phyloP scores from a whole-genome alignment of 306 rosid genomes.

The Senna tora region DNA sequence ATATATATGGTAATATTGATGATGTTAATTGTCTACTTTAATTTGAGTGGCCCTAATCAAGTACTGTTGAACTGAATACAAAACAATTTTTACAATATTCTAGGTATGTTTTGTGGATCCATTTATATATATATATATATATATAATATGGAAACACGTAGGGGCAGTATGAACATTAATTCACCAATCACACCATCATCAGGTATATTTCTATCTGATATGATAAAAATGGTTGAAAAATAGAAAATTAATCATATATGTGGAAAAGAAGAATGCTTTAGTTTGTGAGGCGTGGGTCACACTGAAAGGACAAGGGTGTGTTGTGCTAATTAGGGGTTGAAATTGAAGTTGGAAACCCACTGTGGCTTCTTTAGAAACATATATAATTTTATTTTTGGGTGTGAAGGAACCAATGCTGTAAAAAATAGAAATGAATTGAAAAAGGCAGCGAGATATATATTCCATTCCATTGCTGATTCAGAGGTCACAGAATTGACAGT shows the following conservation, averaged over 20 bases:
- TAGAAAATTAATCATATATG: not conserved
- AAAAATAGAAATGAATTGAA: slow-evolving; percentile 34
- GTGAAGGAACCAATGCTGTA: not conserved
- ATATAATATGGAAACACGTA: no score
- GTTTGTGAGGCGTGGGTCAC: slow-evolving; percentile 12
- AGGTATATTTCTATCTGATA: not conserved
- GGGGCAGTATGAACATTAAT: no score
- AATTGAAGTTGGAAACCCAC: slow-evolving; percentile 2
- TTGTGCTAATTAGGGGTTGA: slow-evolving; percentile 6
- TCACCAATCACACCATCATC: no score
- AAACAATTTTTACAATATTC: no score
- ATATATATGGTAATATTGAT: no score
- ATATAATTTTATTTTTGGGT: not conserved
- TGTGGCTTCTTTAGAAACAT: not conserved
- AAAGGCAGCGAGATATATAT: slow-evolving; percentile 7
- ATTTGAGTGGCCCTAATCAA: not conserved
- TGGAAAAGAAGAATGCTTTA: not conserved
- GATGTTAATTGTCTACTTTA: not conserved
- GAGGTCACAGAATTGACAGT: slow-evolving; percentile 33
- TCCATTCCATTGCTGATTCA: slow-evolving; percentile 13
- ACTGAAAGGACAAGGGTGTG: slow-evolving; percentile 27
- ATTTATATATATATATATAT: no score
- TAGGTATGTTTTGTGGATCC: no score
- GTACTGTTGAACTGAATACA: no score
- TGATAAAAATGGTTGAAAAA: not conserved